phyloP scores from a whole-genome alignment of 495 filamentous ascomycete species.

The Viridothelium virens region DNA sequence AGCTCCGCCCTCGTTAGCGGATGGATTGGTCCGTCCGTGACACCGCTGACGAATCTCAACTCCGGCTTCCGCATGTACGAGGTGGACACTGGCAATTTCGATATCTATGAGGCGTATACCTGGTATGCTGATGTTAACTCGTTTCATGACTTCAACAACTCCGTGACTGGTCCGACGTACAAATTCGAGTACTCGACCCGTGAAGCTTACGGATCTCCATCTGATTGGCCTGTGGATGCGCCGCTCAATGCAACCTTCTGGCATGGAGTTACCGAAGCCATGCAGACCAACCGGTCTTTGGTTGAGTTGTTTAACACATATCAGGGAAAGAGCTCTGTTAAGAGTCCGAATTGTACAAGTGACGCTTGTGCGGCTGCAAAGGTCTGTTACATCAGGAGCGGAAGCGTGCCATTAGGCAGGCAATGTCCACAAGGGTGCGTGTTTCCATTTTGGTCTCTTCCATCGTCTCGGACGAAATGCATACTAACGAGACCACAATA shows the following conservation, averaged over 20 bases:
- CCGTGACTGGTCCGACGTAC: slow-evolving; percentile 25
- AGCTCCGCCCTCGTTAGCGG: slow-evolving; percentile 30
- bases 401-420: slow-evolving; percentile 45
- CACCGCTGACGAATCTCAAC: slow-evolving; percentile 34
- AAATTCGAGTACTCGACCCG: slow-evolving; percentile 51
- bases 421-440: slow-evolving; percentile 44
- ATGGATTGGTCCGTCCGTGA: slow-evolving; percentile 35
- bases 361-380: slow-evolving; percentile 46
- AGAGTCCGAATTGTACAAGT: slow-evolving; percentile 47
- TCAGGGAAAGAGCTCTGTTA: slow-evolving; percentile 47
- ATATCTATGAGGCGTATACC: slow-evolving; percentile 35
- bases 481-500: not conserved
- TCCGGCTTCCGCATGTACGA: slow-evolving; percentile 34
- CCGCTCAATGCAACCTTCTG: slow-evolving; percentile 53
- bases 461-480: not conserved
- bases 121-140: slow-evolving; percentile 31
- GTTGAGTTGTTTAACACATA: slow-evolving; percentile 46
- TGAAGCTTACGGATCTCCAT: slow-evolving; percentile 42
- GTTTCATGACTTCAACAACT: slow-evolving; percentile 19
- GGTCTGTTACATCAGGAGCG: slow-evolving; percentile 55
- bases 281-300: slow-evolving; percentile 45
- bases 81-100: slow-evolving; percentile 32
- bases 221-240: slow-evolving; percentile 40
- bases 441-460: not conserved
- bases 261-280: slow-evolving; percentile 51